Base-by-base conservation (phyloP, 805 yeast species). In the Candida bentonensis region DNA sequence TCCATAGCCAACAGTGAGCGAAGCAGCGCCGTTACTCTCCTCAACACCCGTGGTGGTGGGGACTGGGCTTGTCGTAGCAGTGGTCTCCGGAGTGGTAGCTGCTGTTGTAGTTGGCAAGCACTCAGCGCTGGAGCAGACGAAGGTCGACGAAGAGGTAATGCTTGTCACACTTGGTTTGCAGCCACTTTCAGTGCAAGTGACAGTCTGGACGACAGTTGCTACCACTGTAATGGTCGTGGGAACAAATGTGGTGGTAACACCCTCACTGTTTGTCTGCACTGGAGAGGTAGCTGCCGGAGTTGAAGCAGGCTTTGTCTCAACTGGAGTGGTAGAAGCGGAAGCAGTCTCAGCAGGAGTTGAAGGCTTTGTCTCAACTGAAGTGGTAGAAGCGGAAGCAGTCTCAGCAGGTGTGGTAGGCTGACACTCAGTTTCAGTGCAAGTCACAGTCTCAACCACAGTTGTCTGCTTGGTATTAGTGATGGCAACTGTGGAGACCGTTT, bases 401-500 rank as follows among this genome's bases (percentile, higher is more conserved):
- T 30, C 17, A n/a, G 36, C 36, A 11, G 36, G 36, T 9, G 36
- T 30, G 17, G 17, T 30, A 30, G 36, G n/a, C n/a, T n/a, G n/a
- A n/a, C n/a, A 30, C 17, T 30, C 36, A 30, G 36, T 30, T n/a
- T 30, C 36, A 30, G n/a, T n/a, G n/a, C 36, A 30, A 9, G 17
- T 9, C 36, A n/a, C 17, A 30, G 36, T 30, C 7, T n/a, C n/a
- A n/a, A n/a, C n/a, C n/a, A n/a, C n/a, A n/a, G n/a, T n/a, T n/a
- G n/a, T n/a, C n/a, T n/a, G n/a, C n/a, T 11, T 30, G 36, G 36
- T 30, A 9, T 9, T 9, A 25, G 13, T 13, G 13, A 25, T 25
- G 13, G 11, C 27, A 5, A 7, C 11, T 5, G 36, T 11, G 36
- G 36, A 9, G 17, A 30, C 36, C 7, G 20, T 15, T 4, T 9